A percentile compares a stretch with the other conserved stretches of the same genome.
phyloP scores from a whole-genome alignment of 2,329 filamentous ascomycete species.

The Penicillium digitatum region DNA sequence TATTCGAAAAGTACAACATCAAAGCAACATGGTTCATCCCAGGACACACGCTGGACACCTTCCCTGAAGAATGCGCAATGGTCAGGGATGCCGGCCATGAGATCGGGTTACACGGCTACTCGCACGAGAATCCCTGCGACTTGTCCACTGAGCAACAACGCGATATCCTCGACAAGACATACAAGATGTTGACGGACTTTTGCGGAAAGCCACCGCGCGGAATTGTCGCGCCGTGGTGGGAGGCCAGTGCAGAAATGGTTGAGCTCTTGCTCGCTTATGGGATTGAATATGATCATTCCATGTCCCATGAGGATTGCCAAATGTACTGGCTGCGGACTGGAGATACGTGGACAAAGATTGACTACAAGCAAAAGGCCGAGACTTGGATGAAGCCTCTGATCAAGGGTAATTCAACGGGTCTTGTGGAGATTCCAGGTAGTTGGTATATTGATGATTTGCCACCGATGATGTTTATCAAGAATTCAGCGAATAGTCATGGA shows the following conservation, averaged over 20 bases:
- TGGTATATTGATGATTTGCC: constrained; percentile 46
- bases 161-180: constrained; percentile 73
- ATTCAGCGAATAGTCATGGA: constrained; percentile 50
- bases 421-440: constrained; percentile 44
- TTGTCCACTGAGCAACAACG: constrained; percentile 73
- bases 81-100: constrained; percentile 63
- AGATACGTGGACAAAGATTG: constrained; percentile 43
- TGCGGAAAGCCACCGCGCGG: constrained; percentile 69
- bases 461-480: constrained; percentile 47
- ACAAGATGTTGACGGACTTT: constrained; percentile 68
- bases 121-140: constrained; percentile 67
- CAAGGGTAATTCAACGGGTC: constrained; percentile 26
- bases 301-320: constrained; percentile 45
- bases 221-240: constrained; percentile 70
- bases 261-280: constrained; percentile 43
- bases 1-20: constrained; percentile 69
- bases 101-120: constrained; percentile 67
- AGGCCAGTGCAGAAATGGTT: constrained; percentile 63
- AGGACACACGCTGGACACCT: constrained; percentile 61
- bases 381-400: constrained; percentile 48
- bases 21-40: constrained; percentile 65
- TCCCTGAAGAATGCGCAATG: constrained; percentile 61
- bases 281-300: constrained; percentile 45
- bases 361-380: constrained; percentile 39
- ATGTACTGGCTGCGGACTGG: constrained; percentile 43